Evolutionary conservation across 139 green algal species (phyloP).

Genomic region (Picochlorum costavermella): DNA sequence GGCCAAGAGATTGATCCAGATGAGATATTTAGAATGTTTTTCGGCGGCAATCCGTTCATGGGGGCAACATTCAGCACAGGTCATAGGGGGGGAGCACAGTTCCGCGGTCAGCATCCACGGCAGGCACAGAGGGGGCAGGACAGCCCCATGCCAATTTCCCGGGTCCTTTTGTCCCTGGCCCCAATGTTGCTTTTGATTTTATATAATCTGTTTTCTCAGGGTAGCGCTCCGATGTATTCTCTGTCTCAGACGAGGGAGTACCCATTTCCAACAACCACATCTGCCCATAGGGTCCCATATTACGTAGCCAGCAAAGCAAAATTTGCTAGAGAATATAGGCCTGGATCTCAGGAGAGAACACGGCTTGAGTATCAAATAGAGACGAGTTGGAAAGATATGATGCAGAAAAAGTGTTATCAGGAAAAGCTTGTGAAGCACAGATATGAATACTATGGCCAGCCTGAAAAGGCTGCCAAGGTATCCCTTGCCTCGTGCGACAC

Average conservation of each 20-base stretch:
- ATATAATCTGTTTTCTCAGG: slow-evolving; percentile 34
- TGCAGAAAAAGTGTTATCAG: slow-evolving; percentile 34
- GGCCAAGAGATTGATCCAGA: slow-evolving; percentile 41
- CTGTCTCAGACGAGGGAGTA: slow-evolving; percentile 20
- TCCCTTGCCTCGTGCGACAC: slow-evolving; percentile 18
- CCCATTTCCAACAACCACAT: not conserved
- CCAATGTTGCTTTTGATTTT: slow-evolving; percentile 44
- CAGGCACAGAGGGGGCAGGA: not conserved
- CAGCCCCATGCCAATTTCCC: slow-evolving; percentile 6
- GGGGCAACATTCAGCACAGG: not conserved
- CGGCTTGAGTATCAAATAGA: slow-evolving; percentile 27
- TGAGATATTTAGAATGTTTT: slow-evolving; percentile 62
- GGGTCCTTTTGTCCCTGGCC: slow-evolving; percentile 36
- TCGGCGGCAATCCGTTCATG: slow-evolving; percentile 33
- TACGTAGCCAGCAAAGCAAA: slow-evolving; percentile 10
- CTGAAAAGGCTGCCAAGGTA: slow-evolving; percentile 19
- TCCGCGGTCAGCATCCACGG: slow-evolving; percentile 1
- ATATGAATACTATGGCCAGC: slow-evolving; percentile 24
- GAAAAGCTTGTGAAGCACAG: slow-evolving; percentile 21
- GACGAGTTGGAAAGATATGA: slow-evolving; percentile 12
- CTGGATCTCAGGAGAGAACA: slow-evolving; percentile 10
- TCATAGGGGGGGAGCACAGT: not conserved
- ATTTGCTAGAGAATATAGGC: slow-evolving; percentile 13
- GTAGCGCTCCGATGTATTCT: slow-evolving; percentile 18
- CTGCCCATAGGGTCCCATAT: slow-evolving; percentile 22